Conservation (phyloP, 805 yeast species). For the Danielozyma ontarioensis region DNA sequence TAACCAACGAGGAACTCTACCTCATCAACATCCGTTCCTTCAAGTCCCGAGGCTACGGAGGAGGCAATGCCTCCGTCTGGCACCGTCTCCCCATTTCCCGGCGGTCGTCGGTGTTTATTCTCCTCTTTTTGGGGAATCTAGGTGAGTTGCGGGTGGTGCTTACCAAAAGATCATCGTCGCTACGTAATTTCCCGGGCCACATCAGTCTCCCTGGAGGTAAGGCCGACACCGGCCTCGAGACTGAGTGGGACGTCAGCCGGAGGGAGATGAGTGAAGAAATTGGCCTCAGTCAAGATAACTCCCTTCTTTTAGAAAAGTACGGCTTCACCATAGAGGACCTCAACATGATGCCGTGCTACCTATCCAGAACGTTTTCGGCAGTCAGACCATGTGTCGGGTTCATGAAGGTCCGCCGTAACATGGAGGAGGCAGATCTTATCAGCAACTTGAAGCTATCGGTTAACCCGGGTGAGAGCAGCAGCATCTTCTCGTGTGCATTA, state of each 20-base stretch:
- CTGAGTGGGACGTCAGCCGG: slow-evolving; percentile 68
- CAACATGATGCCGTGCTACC: slow-evolving; percentile 66
- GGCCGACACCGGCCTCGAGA: slow-evolving; percentile 64
- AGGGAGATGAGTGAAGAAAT: slow-evolving; percentile 88
- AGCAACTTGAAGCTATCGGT: slow-evolving; percentile 39
- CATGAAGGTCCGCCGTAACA: slow-evolving; percentile 33
- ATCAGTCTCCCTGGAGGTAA: slow-evolving; percentile 93
- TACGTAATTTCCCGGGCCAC: slow-evolving; percentile 81
- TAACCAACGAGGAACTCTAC: too few relatives aligned
- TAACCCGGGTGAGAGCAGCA: slow-evolving; percentile 75
- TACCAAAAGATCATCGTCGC: slow-evolving; percentile 67
- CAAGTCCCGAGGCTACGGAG: slow-evolving; percentile 28
- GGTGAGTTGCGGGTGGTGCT: slow-evolving; percentile 76
- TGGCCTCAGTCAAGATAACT: slow-evolving; percentile 55
- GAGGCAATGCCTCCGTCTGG: too few relatives aligned
- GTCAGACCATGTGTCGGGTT: slow-evolving; percentile 79
- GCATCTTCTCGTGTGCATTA: slow-evolving; percentile 66
- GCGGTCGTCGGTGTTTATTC: slow-evolving; percentile 73
- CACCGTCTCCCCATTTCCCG: slow-evolving; percentile 57
- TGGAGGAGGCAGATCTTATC: slow-evolving; percentile 14
- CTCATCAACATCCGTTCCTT: slow-evolving; percentile 29
- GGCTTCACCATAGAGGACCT: slow-evolving; percentile 61
- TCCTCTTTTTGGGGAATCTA: slow-evolving; percentile 63
- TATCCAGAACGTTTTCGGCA: slow-evolving; percentile 76
- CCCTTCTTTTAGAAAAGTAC: slow-evolving; percentile 32